Evolutionary conservation across 164 flowering plant genomes (phyloP).

Genomic region (Sextonia rubra): DNA sequence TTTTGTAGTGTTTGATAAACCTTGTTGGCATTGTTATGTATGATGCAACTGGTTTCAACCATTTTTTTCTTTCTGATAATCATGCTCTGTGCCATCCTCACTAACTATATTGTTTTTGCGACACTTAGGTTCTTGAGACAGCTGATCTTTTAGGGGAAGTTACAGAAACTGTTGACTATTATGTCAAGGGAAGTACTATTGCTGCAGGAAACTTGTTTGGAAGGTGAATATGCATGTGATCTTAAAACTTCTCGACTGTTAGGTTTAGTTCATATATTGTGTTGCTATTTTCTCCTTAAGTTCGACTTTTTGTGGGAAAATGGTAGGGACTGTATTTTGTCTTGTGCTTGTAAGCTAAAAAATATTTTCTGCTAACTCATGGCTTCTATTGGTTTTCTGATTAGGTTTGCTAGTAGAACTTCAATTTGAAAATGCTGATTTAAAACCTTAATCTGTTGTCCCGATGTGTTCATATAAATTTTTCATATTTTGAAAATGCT

Average conservation of each 20-base stretch:
- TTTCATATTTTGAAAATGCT: no score
- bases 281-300: neutral
- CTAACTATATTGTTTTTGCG: neutral
- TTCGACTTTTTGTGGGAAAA: neutral
- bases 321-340: no score
- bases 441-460: no score
- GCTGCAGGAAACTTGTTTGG: constrained; percentile 98
- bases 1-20: neutral
- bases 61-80: neutral
- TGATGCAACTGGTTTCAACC: neutral
- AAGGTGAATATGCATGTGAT: constrained; percentile 41
- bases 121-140: constrained; percentile 80
- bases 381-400: neutral
- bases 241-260: neutral
- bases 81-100: neutral
- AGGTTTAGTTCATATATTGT: neutral
- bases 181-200: constrained; percentile 86
- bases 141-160: constrained; percentile 92
- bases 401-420: neutral
- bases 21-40: neutral
- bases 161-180: constrained; percentile 92
- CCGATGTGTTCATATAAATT: neutral
- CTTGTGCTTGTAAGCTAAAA: neutral
- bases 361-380: neutral
- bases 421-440: neutral